Conservation (phyloP, 352 stramenopile species). For the Globisporangium paroecandrum region DNA sequence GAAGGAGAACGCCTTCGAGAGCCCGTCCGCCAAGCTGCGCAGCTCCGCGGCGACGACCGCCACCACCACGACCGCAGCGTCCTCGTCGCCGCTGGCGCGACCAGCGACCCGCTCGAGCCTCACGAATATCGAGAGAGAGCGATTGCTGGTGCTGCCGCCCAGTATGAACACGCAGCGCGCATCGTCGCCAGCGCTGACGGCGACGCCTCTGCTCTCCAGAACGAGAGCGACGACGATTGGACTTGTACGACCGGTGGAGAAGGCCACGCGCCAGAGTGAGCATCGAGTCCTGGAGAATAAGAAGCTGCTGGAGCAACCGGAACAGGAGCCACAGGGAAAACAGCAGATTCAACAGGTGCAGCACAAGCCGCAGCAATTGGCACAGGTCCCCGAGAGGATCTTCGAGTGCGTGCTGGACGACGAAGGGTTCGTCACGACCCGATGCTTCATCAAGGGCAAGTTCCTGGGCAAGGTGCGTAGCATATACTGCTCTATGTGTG, state of each 20-base stretch:
- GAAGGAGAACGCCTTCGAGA: conserved; percentile 21
- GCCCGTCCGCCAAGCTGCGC: conserved; percentile 13
- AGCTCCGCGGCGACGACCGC: conserved; percentile 8
- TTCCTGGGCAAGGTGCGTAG: conserved; percentile 90
- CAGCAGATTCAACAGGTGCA: not conserved
- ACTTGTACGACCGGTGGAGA: conserved; percentile 14
- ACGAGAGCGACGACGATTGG: conserved; percentile 7
- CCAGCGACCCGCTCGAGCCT: conserved; percentile 5
- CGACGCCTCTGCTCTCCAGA: conserved; percentile 5
- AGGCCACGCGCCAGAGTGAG: conserved; percentile 7
- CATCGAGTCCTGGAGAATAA: conserved; percentile 1
- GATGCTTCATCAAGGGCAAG: conserved; percentile 89
- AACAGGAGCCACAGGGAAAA: conserved; percentile 10
- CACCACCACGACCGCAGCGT: not conserved
- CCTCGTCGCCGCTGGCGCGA: not conserved
- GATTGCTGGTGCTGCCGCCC: conserved; percentile 2
- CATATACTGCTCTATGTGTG: not conserved
- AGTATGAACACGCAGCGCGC: conserved; percentile 16
- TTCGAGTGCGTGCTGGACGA: conserved; percentile 60
- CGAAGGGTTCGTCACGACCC: conserved; percentile 52
- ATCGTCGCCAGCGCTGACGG: not conserved
- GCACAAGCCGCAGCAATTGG: conserved; percentile 6
- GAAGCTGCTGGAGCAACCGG: conserved; percentile 5
- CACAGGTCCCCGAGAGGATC: conserved; percentile 53
- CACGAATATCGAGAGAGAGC: conserved; percentile 3